Evolutionary conservation across 2,329 filamentous ascomycete species (phyloP).

Genomic region (Colletotrichum sp.): DNA sequence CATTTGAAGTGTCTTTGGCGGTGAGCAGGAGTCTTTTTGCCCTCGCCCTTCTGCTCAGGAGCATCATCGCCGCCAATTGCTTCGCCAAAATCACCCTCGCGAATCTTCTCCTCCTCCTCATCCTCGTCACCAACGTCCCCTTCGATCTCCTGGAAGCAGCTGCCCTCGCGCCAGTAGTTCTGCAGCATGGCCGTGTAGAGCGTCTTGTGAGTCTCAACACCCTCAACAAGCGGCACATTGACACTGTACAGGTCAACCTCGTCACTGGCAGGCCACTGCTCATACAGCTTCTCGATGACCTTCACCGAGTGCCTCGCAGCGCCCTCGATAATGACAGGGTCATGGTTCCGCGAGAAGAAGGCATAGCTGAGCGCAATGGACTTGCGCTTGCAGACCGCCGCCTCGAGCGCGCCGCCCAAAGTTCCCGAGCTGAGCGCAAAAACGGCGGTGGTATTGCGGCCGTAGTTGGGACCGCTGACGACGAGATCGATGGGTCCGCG

Average conservation of each 20-base stretch:
- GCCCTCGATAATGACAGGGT: slow-evolving; percentile 78
- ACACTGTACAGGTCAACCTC: slow-evolving; percentile 86
- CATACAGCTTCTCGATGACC: slow-evolving; percentile 79
- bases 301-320: slow-evolving; percentile 77
- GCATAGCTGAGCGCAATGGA: slow-evolving; percentile 89
- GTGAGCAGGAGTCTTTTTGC: slow-evolving; percentile 47
- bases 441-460: slow-evolving; percentile 80
- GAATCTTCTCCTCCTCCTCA: slow-evolving; percentile 75
- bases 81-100: slow-evolving; percentile 65
- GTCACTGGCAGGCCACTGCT: slow-evolving; percentile 72
- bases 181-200: slow-evolving; percentile 88
- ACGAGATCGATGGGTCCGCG: slow-evolving; percentile 77
- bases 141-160: slow-evolving; percentile 84
- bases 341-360: slow-evolving; percentile 86
- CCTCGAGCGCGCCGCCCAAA: slow-evolving; percentile 78
- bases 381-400: slow-evolving; percentile 70
- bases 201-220: slow-evolving; percentile 73
- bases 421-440: slow-evolving; percentile 82
- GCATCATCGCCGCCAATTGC: slow-evolving; percentile 27
- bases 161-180: slow-evolving; percentile 86
- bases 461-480: slow-evolving; percentile 82
- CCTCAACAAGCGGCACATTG: slow-evolving; percentile 85
- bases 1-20: slow-evolving; percentile 93
- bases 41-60: slow-evolving; percentile 27
- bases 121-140: slow-evolving; percentile 67